Base-by-base conservation (phyloP, 2,329 filamentous ascomycete species). In the Cordyceps fumosorosea region DNA sequence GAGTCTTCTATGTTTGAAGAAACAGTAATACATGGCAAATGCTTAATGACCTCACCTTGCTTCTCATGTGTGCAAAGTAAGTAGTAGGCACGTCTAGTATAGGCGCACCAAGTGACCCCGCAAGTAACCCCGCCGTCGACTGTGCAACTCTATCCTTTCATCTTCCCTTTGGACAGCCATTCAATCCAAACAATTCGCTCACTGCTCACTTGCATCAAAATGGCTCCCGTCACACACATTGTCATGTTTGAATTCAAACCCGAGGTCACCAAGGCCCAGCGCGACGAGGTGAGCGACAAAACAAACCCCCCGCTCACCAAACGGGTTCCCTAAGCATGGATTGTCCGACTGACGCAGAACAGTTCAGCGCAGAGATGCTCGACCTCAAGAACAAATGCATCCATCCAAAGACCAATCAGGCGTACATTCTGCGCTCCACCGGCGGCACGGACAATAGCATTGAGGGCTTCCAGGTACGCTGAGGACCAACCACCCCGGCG, bases 181-280 rank as follows among this genome's bases (percentile, higher is more conserved):
- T 14, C 16, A 50, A 20, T 18, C 7, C 44, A 14, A 37, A 20
- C 10, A 12, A 40, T n/a, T 29, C 29, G 5, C 29, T 20, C 2
- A 22, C 16, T 58, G 22, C 14, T 32, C 24, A 22, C 12, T 12
- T n/a, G 29, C 5, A 26, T 10, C 47, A 37, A 59, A 42, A 89
- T 89, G 86, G 70, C 84, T 0, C 62, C 62, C 18, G 79, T 89
- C 65, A 76, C 84, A 29, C 88, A 90, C 70, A 80, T 90, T 60
- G 86, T 89, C 5, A 75, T 89, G 32, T 86, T 89, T 67, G 79
- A 84, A 64, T 89, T 88, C 76, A 86, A 86, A 67, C 70, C 81
- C 0, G 74, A 75, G 0, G 70, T 77, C 1, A 74, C 77, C 1
- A 66, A 76, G 1, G 77, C 79, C n/a, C 75, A 81, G 42, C 75